Evolutionary conservation across 108 stramenopile genomes (phyloP).

Genomic region (Pseudonitzschia multistriata): DNA sequence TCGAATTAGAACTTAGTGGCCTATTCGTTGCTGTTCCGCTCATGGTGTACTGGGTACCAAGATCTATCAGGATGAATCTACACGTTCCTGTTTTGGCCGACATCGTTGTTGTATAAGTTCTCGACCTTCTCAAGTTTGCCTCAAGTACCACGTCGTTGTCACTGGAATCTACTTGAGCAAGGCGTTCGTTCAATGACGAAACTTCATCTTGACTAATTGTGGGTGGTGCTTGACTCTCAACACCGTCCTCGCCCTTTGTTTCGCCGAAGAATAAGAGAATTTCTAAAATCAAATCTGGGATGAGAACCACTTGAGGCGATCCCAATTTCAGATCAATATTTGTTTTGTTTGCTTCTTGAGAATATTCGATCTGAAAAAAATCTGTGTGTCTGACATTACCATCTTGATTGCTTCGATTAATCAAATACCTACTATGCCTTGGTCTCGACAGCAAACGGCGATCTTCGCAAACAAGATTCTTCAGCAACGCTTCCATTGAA

Average conservation of each 20-base stretch:
- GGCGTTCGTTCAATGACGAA: not conserved
- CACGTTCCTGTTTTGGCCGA: slow-evolving; percentile 36
- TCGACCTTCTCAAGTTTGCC: slow-evolving; percentile 8
- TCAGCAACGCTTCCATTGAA: slow-evolving; percentile 47
- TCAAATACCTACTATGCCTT: slow-evolving; percentile 56
- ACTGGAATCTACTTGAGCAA: slow-evolving; percentile 7
- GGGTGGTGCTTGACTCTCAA: not conserved
- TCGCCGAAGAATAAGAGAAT: slow-evolving; percentile 55
- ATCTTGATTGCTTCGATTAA: slow-evolving; percentile 39
- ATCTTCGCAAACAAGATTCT: slow-evolving; percentile 74
- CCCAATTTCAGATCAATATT: slow-evolving; percentile 59
- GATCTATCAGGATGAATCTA: slow-evolving; percentile 54
- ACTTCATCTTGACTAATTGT: not conserved
- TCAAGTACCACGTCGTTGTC: not conserved
- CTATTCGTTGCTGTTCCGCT: not conserved
- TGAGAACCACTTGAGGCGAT: slow-evolving; percentile 68
- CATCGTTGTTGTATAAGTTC: not conserved
- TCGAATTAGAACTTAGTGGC: not conserved
- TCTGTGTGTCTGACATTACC: slow-evolving; percentile 24
- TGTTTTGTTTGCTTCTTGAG: slow-evolving; percentile 29
- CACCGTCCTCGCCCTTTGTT: not conserved
- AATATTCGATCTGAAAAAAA: slow-evolving; percentile 63
- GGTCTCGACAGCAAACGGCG: slow-evolving; percentile 32
- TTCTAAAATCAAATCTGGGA: slow-evolving; percentile 78
- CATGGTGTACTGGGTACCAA: slow-evolving; percentile 27